Evolutionary conservation across 1,284 basidiomycete species (phyloP).

Genomic region (Fomitiporia mediterranea): DNA sequence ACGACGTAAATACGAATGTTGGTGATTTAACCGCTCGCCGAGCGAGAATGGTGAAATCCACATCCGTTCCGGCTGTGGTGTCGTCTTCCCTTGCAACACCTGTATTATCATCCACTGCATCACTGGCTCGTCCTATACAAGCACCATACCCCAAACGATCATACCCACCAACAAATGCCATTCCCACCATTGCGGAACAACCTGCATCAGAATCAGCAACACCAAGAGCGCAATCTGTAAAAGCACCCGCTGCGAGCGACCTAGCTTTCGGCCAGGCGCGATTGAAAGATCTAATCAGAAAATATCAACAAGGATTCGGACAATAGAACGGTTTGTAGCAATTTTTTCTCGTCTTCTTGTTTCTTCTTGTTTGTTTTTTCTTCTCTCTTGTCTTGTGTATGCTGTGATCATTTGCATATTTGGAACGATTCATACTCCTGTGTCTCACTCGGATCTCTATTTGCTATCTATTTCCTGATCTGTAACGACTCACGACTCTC

Average conservation of each 20-base stretch:
- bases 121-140: slow-evolving; percentile 49
- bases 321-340: slow-evolving; percentile 1
- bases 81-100: slow-evolving; percentile 68
- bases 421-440: not conserved
- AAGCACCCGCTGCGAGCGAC: slow-evolving; percentile 31
- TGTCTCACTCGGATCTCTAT: not conserved
- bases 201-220: slow-evolving; percentile 11
- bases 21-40: slow-evolving; percentile 28
- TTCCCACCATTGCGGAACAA: slow-evolving; percentile 9
- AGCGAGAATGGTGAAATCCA: slow-evolving; percentile 42
- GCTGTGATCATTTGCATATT: not conserved
- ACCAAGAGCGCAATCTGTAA: slow-evolving; percentile 18
- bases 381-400: too few relatives aligned
- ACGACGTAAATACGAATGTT: slow-evolving; percentile 12
- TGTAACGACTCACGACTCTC: not conserved
- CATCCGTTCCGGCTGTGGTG: slow-evolving; percentile 59
- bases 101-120: slow-evolving; percentile 66
- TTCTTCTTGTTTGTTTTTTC: too few relatives aligned
- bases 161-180: slow-evolving; percentile 11
- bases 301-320: slow-evolving; percentile 48
- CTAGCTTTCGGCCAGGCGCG: slow-evolving; percentile 70
- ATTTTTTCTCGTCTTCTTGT: not conserved
- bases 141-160: slow-evolving; percentile 19
- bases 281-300: slow-evolving; percentile 72
- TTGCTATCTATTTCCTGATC: slow-evolving; percentile 4